Conservation (phyloP, 176 grass and related monocot species). For the Pontederia paniculata region DNA sequence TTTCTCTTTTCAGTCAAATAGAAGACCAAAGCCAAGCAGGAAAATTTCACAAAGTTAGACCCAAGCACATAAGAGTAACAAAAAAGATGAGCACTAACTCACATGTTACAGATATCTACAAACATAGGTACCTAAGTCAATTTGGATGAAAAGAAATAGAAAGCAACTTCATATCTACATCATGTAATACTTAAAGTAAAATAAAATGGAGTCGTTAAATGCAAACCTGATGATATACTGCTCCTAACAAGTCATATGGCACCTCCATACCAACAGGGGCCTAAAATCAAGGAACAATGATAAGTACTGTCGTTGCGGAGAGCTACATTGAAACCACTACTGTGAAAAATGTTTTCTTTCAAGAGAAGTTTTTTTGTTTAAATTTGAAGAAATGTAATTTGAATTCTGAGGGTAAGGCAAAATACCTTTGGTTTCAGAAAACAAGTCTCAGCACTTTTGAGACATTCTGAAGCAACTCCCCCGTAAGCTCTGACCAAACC, state of each 20-base stretch:
- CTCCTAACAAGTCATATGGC: constrained; percentile 83
- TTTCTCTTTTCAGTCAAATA: too few species aligned
- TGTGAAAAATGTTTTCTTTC: background rate
- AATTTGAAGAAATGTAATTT: constrained; percentile 4
- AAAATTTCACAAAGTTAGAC: too few species aligned
- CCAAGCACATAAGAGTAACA: too few species aligned
- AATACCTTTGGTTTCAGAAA: constrained; percentile 83
- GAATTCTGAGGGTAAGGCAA: background rate
- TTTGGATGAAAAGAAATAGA: too few species aligned
- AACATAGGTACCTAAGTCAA: too few species aligned
- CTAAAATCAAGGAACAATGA: constrained; percentile 26
- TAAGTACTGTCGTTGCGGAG: background rate
- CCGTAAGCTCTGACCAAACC: constrained; percentile 91
- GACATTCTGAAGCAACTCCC: constrained; percentile 76
- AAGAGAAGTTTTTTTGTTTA: background rate
- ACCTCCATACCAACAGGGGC: constrained; percentile 72
- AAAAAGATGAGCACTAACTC: too few species aligned
- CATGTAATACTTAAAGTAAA: constrained; percentile 1
- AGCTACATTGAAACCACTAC: background rate
- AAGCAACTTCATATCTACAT: constrained; percentile 7
- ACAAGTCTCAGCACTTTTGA: constrained; percentile 74
- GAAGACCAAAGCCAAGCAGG: too few species aligned
- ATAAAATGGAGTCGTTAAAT: constrained; percentile 1
- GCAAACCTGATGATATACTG: constrained; percentile 74
- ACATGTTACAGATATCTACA: too few species aligned